phyloP scores from a whole-genome alignment of 345 rosid genomes.

The Arabidopsis arenosa region DNA sequence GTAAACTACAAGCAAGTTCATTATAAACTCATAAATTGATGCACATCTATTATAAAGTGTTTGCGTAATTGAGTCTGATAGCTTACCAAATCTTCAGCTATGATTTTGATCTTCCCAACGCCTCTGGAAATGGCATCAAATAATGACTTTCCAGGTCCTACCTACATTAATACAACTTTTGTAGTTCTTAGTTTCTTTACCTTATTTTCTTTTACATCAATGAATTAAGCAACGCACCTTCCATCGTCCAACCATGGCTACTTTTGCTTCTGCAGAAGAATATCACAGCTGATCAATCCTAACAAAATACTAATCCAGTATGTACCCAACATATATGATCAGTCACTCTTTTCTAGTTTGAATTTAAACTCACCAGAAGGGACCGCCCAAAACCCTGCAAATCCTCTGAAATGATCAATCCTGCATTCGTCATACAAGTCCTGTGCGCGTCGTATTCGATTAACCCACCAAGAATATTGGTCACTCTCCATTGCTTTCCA shows the following conservation, averaged over 20 bases:
- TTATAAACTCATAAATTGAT: neutral
- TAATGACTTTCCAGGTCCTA: conserved; percentile 88
- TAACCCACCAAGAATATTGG: conserved; percentile 89
- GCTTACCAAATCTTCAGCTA: conserved; percentile 96
- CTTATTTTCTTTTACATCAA: conserved; percentile 32
- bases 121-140: conserved; percentile 77
- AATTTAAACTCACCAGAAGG: conserved; percentile 69
- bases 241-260: conserved; percentile 86
- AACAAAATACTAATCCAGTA: neutral
- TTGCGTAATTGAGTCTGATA: conserved; percentile 19
- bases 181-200: conserved; percentile 35
- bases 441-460: conserved; percentile 71
- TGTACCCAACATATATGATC: conserved; percentile 12
- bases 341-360: conserved; percentile 27
- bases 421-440: conserved; percentile 86
- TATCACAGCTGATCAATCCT: conserved; percentile 19
- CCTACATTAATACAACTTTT: conserved; percentile 61
- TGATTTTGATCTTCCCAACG: conserved; percentile 74
- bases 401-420: conserved; percentile 97
- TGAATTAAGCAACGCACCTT: conserved; percentile 54
- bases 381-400: conserved; percentile 97
- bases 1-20: neutral
- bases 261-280: conserved; percentile 74
- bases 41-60: neutral
- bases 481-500: conserved; percentile 95